phyloP scores from a whole-genome alignment of 345 rosid species.

The Fremontodendron californicum region DNA sequence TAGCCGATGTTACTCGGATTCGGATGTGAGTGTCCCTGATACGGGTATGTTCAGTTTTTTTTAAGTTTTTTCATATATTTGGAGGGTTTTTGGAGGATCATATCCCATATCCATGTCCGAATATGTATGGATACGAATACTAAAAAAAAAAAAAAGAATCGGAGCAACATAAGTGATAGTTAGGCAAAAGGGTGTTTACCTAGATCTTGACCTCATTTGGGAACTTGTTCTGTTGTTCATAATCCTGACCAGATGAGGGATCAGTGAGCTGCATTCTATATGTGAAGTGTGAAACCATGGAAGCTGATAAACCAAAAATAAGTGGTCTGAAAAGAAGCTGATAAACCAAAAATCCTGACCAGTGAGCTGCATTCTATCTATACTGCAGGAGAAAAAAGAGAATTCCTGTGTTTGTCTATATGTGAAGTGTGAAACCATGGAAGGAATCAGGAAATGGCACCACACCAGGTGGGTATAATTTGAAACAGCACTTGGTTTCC shows the following conservation, averaged over 20 bases:
- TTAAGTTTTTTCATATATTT: too few species aligned
- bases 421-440: not conserved
- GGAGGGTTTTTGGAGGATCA: too few species aligned
- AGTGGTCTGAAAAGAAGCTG: not conserved
- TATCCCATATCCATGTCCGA: too few species aligned
- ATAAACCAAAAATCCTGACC: not conserved
- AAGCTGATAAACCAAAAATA: not conserved
- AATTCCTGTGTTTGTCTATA: not conserved
- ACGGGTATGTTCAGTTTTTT: too few species aligned
- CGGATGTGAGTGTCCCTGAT: too few species aligned
- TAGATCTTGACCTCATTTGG: not conserved
- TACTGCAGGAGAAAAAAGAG: not conserved
- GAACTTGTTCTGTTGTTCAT: not conserved
- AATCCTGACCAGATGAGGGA: too few species aligned
- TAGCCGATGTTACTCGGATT: too few species aligned
- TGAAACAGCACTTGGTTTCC: not conserved
- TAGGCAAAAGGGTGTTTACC: not conserved
- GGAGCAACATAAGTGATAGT: too few species aligned
- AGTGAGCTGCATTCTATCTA: not conserved
- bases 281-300: too few species aligned
- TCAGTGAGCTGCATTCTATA: too few species aligned
- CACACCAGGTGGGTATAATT: not conserved
- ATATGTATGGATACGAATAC: too few species aligned
- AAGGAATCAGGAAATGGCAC: not conserved
- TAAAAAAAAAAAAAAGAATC: too few species aligned